A percentile compares a stretch with the other conserved stretches of the same genome.
phyloP scores from a whole-genome alignment of 179 eudicot species.

The Actinidia arguta region DNA sequence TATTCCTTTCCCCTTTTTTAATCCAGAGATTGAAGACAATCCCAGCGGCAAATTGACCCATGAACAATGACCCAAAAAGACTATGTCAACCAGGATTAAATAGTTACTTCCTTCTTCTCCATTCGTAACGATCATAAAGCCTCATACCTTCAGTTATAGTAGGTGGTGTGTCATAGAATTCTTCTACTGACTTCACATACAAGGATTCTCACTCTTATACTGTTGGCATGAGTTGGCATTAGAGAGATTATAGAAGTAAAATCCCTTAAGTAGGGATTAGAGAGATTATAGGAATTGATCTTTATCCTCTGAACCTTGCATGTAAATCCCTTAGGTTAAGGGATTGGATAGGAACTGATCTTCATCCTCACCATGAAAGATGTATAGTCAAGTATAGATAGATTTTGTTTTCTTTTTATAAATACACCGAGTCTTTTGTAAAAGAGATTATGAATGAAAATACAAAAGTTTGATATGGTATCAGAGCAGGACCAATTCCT shows the following conservation, averaged over 20 bases:
- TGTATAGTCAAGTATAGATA: not conserved
- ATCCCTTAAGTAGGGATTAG: not conserved
- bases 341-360: not conserved
- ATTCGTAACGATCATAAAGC: too few relatives aligned
- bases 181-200: too few relatives aligned
- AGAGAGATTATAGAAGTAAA: not conserved
- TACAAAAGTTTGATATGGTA: not conserved
- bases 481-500: not conserved
- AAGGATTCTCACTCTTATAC: too few relatives aligned
- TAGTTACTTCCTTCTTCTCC: too few relatives aligned
- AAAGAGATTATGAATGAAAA: not conserved
- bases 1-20: too few relatives aligned
- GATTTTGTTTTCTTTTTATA: not conserved
- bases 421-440: not conserved
- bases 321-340: not conserved
- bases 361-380: not conserved
- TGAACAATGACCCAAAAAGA: too few relatives aligned
- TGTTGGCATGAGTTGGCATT: not conserved
- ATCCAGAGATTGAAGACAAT: too few relatives aligned
- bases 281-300: not conserved
- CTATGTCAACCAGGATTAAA: too few relatives aligned
- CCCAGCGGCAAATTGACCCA: too few relatives aligned
- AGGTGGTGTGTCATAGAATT: too few relatives aligned
- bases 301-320: not conserved
- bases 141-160: too few relatives aligned